Percentiles rank a stretch among this genome's conserved stretches.
These are phyloP conservation scores for Cinnamomum micranthum DNA, from an alignment of 164 flowering plant genomes.

Conservation along the genomic window DNA sequence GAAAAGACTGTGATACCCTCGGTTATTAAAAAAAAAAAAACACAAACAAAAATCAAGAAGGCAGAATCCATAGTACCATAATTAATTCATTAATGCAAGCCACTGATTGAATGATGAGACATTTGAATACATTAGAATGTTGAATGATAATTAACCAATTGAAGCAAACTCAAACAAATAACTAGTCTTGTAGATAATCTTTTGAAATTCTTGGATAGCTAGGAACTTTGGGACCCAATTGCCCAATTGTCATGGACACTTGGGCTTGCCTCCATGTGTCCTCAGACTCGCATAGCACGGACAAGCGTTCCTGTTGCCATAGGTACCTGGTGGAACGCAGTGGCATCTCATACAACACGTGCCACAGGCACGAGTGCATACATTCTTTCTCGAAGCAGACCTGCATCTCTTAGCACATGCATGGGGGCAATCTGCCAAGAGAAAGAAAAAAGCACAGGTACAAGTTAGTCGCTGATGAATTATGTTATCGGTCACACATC, in stretches of 20 bases:
- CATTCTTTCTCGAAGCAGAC: slow-evolving; percentile 45
- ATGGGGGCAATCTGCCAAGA: slow-evolving; percentile 40
- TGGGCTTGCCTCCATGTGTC: slow-evolving; percentile 22
- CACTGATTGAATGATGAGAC: too few relatives aligned
- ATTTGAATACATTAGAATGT: too few relatives aligned
- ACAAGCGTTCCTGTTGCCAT: slow-evolving; percentile 50
- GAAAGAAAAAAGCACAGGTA: background rate
- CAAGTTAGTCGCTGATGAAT: background rate
- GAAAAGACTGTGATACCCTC: too few relatives aligned
- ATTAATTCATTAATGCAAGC: too few relatives aligned
- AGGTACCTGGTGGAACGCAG: slow-evolving; percentile 82
- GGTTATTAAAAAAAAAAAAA: too few relatives aligned
- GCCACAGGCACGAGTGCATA: slow-evolving; percentile 57
- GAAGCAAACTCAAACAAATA: too few relatives aligned
- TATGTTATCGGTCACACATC: background rate
- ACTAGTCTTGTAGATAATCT: too few relatives aligned
- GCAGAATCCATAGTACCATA: too few relatives aligned
- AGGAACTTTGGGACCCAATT: too few relatives aligned
- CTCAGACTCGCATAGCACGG: slow-evolving; percentile 62
- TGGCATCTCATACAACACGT: slow-evolving; percentile 56
- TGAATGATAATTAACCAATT: too few relatives aligned
- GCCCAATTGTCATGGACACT: slow-evolving; percentile 22
- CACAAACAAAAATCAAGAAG: too few relatives aligned
- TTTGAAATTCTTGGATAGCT: too few relatives aligned
- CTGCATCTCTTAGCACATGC: slow-evolving; percentile 58